Base-by-base conservation (phyloP, 768 basidiomycete genomes). In the Termitomyces sp. region DNA sequence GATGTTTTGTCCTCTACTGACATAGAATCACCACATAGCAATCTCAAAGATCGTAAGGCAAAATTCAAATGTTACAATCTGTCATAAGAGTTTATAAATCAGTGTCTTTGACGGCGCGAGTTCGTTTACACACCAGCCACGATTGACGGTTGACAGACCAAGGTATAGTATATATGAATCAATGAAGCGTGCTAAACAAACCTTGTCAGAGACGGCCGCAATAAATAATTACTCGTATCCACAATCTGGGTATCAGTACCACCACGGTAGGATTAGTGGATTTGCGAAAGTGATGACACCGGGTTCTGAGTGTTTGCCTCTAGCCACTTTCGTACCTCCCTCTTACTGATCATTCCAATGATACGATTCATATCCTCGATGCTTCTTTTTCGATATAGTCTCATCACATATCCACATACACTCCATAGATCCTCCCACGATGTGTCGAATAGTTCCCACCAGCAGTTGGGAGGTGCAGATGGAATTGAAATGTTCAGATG, bases 401-500 rank as follows among this genome's bases (percentile, higher is more conserved):
- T 79, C 89, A 92, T 90, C 53, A 96, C 81, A 65, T 82, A 80
- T n/a, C 92, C 93, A 60, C 87, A 87, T 8, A 95, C 85, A 64
- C 79, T 85, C 87, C 89, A 89, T 30, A 97, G 79, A 65, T 97
- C 95, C 55, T 94, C 92, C 85, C 86, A 91, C 0, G 85, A 78
- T 0, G 93, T 91, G 68, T 98, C 97, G 67, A 99, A 99, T 6
- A 98, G 77, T 46, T 90, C 85, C 89, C 91, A 96, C 97, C 97
- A 99, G 58, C 86, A 83, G 56, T 86, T 79, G 0, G 89, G 84
- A 12, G 86, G 78, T 11, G 76, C 74, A 2, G 85, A 85, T 0
- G 94, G 93, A 0, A 98, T 79, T 0, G 91, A 73, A 45, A 98
- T 85, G 6, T 74, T 74, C n/a, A 89, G 71, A 57, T 88, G 80